Evolutionary conservation across 805 yeast species (phyloP).

Genomic region (Wickerhamomyces alni): DNA sequence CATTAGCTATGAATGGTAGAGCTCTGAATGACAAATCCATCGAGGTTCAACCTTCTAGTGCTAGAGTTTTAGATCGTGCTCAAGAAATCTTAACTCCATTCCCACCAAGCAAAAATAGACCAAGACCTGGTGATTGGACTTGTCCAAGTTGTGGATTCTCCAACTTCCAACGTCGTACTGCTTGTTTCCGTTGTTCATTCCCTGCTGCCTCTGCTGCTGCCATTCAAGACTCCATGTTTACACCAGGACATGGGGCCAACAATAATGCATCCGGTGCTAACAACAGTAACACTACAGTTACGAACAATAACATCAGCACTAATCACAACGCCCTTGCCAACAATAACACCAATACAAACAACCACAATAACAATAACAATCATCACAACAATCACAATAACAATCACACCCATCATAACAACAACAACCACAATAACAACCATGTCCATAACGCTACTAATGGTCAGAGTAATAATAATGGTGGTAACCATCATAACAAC

Average conservation of each 20-base stretch:
- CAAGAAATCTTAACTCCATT: conserved; percentile 78
- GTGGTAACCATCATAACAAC: conserved; percentile 1
- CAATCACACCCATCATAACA: not conserved
- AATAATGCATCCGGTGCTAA: not conserved
- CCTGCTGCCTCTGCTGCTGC: conserved; percentile 74
- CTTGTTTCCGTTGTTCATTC: conserved; percentile 88
- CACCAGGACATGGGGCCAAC: conserved; percentile 3
- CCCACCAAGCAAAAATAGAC: conserved; percentile 80
- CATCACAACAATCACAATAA: not conserved
- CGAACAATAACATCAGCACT: too few species aligned
- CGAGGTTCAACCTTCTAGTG: conserved; percentile 84
- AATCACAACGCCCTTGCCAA: too few species aligned
- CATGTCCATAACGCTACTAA: not conserved
- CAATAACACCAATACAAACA: too few species aligned
- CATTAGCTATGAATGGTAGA: conserved; percentile 75
- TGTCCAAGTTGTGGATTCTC: conserved; percentile 95
- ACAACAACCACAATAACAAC: not conserved
- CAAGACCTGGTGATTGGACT: conserved; percentile 98
- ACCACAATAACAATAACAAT: too few species aligned
- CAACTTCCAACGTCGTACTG: conserved; percentile 89
- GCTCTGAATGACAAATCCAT: conserved; percentile 64
- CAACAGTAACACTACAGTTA: too few species aligned
- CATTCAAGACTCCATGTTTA: conserved; percentile 54
- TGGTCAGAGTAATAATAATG: conserved; percentile 13
- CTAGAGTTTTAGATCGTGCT: conserved; percentile 72